Evolutionary conservation across 331 rosid species (phyloP).

Genomic region (Malus hybrid): DNA sequence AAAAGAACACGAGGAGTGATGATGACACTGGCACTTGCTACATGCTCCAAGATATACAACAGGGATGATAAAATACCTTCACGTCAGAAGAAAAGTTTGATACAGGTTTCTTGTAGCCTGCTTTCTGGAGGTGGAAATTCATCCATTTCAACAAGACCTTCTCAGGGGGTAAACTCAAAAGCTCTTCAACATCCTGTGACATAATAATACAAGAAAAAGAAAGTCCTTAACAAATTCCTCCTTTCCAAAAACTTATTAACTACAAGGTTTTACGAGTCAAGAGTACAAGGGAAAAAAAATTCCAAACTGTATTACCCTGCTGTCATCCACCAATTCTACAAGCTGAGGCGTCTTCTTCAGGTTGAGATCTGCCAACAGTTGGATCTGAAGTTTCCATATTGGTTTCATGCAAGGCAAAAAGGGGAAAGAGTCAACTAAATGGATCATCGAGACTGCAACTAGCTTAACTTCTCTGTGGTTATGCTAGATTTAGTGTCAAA

Average conservation of each 20-base stretch:
- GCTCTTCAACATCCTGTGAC: conserved; percentile 90
- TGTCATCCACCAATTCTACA: conserved; percentile 78
- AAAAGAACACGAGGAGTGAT: not conserved
- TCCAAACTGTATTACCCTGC: conserved; percentile 41
- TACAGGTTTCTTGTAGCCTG: conserved; percentile 74
- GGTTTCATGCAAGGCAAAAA: conserved; percentile 1
- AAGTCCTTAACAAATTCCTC: not conserved
- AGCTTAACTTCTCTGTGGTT: not conserved
- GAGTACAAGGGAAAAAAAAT: conserved; percentile 1
- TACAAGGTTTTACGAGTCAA: not conserved
- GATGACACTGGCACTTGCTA: not conserved
- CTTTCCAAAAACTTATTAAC: not conserved
- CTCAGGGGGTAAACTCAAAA: conserved; percentile 83
- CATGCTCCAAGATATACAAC: not conserved
- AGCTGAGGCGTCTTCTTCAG: conserved; percentile 98
- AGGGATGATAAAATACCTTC: conserved; percentile 47
- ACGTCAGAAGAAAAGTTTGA: conserved; percentile 78
- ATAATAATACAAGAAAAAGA: conserved; percentile 14
- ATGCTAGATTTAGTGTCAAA: not conserved
- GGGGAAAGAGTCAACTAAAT: conserved; percentile 9
- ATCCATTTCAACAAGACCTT: conserved; percentile 87
- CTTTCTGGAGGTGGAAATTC: conserved; percentile 92
- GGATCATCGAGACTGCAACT: not conserved
- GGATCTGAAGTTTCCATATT: conserved; percentile 57
- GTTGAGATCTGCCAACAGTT: conserved; percentile 86